Conservation (phyloP, 441 rosid genomes). For the Syzygium syzygioides region DNA sequence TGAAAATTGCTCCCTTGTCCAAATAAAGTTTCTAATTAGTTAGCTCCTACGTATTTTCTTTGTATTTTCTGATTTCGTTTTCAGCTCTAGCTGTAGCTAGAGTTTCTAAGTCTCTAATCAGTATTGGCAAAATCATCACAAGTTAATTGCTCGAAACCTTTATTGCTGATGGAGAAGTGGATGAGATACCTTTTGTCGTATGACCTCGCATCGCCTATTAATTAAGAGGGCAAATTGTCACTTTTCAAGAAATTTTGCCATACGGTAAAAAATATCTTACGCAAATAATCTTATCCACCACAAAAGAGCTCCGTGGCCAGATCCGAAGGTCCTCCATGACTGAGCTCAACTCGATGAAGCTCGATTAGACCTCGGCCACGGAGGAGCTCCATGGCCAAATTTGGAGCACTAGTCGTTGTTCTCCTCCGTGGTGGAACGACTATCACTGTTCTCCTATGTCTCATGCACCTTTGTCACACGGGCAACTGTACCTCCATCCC, state of each 20-base stretch:
- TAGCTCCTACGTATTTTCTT: not conserved
- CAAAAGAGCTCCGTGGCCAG: no score
- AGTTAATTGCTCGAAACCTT: not conserved
- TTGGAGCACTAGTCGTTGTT: no score
- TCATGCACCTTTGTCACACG: no score
- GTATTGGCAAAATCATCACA: not conserved
- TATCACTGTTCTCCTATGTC: no score
- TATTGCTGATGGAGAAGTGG: not conserved
- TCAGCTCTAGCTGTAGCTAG: not conserved
- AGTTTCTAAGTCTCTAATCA: not conserved
- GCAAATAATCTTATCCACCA: not conserved
- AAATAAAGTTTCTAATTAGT: not conserved
- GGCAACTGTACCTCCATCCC: no score
- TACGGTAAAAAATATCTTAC: not conserved
- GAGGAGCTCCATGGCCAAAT: no score
- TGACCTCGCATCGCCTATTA: not conserved
- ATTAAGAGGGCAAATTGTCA: not conserved
- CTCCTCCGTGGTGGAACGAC: no score
- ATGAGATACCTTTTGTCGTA: not conserved
- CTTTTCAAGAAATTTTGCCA: not conserved
- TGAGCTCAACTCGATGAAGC: no score
- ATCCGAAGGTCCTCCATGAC: no score
- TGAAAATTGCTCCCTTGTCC: not conserved
- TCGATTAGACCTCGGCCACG: no score
- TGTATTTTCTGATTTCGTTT: not conserved